Conservation (phyloP, 2,329 filamentous ascomycete genomes). For the Alternaria atra region DNA sequence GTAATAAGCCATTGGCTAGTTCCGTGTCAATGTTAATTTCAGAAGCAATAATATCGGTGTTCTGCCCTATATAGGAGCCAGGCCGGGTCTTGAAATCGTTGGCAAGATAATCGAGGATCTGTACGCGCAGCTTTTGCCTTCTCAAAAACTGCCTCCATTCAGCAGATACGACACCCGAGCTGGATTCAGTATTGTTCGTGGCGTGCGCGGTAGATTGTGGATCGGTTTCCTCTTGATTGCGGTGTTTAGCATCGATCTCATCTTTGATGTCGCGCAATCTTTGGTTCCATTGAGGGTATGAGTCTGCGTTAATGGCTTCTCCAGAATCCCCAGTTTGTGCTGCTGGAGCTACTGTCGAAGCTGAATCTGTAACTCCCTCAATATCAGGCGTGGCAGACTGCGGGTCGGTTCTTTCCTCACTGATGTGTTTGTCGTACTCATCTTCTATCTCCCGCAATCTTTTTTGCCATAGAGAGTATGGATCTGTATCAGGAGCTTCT, state of each 20-base stretch:
- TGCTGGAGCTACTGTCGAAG: neutral
- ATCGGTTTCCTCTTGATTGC: no score
- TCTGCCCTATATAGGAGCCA: conserved; percentile 31
- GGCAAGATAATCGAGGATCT: conserved; percentile 20
- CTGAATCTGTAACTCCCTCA: neutral
- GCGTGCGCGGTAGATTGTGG: accelerated
- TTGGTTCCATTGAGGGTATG: no score
- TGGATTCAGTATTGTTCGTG: neutral
- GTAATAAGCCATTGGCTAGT: neutral
- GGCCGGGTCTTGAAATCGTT: conserved; percentile 22
- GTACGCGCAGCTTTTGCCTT: neutral
- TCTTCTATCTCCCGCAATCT: no score
- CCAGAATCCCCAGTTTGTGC: neutral
- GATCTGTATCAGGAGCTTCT: no score
- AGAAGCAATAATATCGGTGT: conserved; percentile 13
- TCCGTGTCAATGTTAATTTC: neutral
- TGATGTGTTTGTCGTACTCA: no score
- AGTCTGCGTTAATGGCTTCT: accelerated
- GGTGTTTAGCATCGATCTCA: neutral
- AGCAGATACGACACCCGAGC: neutral
- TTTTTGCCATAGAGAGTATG: no score
- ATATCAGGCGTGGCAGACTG: neutral
- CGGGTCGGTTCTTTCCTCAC: no score
- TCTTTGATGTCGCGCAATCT: neutral
- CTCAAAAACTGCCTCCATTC: neutral